Evolutionary conservation across 257 asterid species (phyloP).

Genomic region (Schizonepeta tenuifolia): DNA sequence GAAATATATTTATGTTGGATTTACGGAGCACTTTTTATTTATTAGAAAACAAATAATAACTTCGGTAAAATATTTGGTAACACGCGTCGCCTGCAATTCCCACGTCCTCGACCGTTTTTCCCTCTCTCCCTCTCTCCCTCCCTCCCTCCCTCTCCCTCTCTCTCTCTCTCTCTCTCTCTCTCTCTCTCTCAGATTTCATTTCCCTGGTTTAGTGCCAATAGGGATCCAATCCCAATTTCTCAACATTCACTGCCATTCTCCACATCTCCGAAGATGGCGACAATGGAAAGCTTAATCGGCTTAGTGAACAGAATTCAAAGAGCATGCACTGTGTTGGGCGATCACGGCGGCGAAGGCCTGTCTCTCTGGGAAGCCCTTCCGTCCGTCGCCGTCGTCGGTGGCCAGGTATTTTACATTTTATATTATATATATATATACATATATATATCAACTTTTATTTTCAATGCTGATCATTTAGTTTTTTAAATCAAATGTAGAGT

Average conservation of each 20-base stretch:
- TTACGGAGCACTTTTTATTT: too few species aligned
- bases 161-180: not conserved
- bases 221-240: slow-evolving; percentile 36
- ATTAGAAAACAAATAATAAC: too few species aligned
- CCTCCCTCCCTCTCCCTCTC: slow-evolving; percentile 18
- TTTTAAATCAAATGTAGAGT: slow-evolving; percentile 58
- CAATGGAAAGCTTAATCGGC: slow-evolving; percentile 95
- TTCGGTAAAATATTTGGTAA: not conserved
- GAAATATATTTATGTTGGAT: too few species aligned
- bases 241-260: slow-evolving; percentile 30
- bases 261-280: slow-evolving; percentile 62
- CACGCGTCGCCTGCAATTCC: slow-evolving; percentile 30
- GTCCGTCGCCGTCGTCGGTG: slow-evolving; percentile 99
- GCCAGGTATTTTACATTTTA: slow-evolving; percentile 59
- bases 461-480: not conserved
- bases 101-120: slow-evolving; percentile 42
- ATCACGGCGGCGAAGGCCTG: slow-evolving; percentile 98
- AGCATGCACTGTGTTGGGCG: slow-evolving; percentile 96
- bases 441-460: not conserved
- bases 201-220: slow-evolving; percentile 1
- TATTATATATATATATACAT: not conserved
- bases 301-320: slow-evolving; percentile 86
- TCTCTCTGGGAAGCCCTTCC: slow-evolving; percentile 99
- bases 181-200: slow-evolving; percentile 1
- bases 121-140: slow-evolving; percentile 23